Conservation (phyloP, 805 yeast species). For the Yamadazyma akitaensis region DNA sequence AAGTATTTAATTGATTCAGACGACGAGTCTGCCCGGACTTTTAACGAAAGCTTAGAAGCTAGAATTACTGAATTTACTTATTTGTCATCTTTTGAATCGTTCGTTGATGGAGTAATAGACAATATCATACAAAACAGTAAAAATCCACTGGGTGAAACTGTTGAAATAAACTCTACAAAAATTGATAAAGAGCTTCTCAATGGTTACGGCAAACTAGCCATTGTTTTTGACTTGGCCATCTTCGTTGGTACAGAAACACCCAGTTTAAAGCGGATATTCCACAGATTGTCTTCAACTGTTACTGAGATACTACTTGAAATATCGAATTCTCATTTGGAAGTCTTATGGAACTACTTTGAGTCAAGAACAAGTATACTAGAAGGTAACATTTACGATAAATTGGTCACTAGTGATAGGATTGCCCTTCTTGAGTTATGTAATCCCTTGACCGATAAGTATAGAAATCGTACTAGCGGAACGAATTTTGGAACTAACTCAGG, state of each 20-base stretch:
- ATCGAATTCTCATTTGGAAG: slow-evolving; percentile 15
- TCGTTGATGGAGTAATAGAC: neutral
- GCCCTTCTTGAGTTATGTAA: slow-evolving; percentile 40
- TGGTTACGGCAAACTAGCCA: slow-evolving; percentile 16
- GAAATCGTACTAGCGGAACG: slow-evolving; percentile 10
- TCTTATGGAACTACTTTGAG: slow-evolving; percentile 39
- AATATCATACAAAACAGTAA: neutral
- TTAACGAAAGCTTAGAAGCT: slow-evolving; percentile 3
- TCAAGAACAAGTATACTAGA: slow-evolving; percentile 24
- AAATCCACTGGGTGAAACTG: neutral
- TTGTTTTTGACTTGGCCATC: slow-evolving; percentile 27
- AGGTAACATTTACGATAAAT: slow-evolving; percentile 24
- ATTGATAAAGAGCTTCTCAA: neutral
- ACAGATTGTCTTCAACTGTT: slow-evolving; percentile 21
- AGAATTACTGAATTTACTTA: neutral
- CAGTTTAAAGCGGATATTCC: slow-evolving; percentile 22
- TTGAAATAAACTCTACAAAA: neutral
- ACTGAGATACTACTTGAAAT: slow-evolving; percentile 22
- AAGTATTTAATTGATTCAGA: neutral
- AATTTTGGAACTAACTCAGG: slow-evolving; percentile 12
- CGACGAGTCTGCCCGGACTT: neutral
- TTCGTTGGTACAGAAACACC: slow-evolving; percentile 16
- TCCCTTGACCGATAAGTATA: slow-evolving; percentile 31
- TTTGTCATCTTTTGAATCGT: neutral
- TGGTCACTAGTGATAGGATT: slow-evolving; percentile 32